Base-by-base conservation (phyloP, 139 green algal genomes). In the Chlorella sp. region DNA sequence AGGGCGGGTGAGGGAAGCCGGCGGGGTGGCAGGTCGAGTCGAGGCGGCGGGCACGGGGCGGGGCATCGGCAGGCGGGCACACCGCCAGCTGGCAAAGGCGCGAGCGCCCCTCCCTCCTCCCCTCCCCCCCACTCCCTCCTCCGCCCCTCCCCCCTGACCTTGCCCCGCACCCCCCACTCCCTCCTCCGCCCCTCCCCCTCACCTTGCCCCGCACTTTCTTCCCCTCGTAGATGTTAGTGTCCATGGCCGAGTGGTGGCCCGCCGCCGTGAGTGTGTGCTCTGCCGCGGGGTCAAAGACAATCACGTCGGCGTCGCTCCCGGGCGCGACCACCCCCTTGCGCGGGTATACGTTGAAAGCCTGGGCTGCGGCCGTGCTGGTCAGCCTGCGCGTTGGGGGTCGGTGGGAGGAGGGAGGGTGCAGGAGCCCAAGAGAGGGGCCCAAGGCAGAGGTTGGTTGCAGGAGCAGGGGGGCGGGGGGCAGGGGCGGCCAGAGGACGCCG, bases 161-260 rank as follows among this genome's bases (percentile, higher is more conserved):
- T 41, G 33, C 40, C 7, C 64, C 17, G 12, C 41, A 53, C 41
- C 27, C 25, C 25, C 41, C 2, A 27, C 7, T 17, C 29, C n/a
- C 17, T 33, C 31, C 17, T 1, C 64, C 41, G 9, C 61, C 31
- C 62, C 11, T 7, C 8, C 67, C 50, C 25, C 53, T 64, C 50
- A 86, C 85, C 81, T 90, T 88, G 35, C 89, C 90, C 41, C 27
- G 72, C 17, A 94, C 74, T 0, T 27, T 27, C 73, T 84, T 84
- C 29, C 95, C 95, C 80, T 99, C 95, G 73, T 98, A 99, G 15
- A 99, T 83, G 73, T 97, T 99, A 3, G 90, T 95, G 83, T 99
- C 95, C 67, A 97, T 95, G 12, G 64, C 63, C 9, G 89, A 96
- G 75, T 98, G 92, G 79, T 97, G 90, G 2, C 64, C 90, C 0